phyloP scores from a whole-genome alignment of 2,329 filamentous ascomycete genomes.

The Ophiosphaerella herpotricha region DNA sequence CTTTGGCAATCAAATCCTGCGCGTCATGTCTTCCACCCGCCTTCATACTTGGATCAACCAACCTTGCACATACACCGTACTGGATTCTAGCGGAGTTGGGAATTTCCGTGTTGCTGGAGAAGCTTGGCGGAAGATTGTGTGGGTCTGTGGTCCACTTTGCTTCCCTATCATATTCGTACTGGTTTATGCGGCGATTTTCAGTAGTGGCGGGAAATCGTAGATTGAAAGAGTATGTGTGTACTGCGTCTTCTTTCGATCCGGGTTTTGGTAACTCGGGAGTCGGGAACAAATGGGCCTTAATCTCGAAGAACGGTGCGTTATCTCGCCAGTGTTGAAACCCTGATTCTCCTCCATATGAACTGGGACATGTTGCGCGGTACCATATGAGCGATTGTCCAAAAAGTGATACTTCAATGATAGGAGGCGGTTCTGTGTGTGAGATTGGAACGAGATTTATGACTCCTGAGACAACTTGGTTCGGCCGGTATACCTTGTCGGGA shows the following conservation, averaged over 20 bases:
- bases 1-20: conserved; percentile 11
- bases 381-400: conserved; percentile 28
- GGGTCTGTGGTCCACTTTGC: conserved; percentile 17
- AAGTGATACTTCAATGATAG: conserved; percentile 23
- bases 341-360: not conserved
- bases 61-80: conserved; percentile 24
- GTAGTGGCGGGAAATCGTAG: conserved; percentile 26
- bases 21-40: conserved; percentile 7
- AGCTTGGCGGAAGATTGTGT: conserved; percentile 30
- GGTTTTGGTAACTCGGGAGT: not conserved
- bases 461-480: conserved; percentile 24
- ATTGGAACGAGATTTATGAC: conserved; percentile 18
- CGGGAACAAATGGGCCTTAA: conserved; percentile 18
- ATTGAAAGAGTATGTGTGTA: conserved; percentile 25
- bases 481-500: conserved; percentile 22
- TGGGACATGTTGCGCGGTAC: conserved; percentile 10
- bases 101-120: conserved; percentile 7
- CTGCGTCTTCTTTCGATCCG: conserved; percentile 10
- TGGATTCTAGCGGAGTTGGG: conserved; percentile 21
- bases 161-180: conserved; percentile 22
- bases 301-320: conserved; percentile 25
- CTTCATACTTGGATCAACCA: conserved; percentile 20
- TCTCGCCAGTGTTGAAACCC: conserved; percentile 30
- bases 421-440: conserved; percentile 14
- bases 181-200: conserved; percentile 11